Base-by-base conservation (phyloP, 345 rosid species). In the Crucihimalaya himalaica region DNA sequence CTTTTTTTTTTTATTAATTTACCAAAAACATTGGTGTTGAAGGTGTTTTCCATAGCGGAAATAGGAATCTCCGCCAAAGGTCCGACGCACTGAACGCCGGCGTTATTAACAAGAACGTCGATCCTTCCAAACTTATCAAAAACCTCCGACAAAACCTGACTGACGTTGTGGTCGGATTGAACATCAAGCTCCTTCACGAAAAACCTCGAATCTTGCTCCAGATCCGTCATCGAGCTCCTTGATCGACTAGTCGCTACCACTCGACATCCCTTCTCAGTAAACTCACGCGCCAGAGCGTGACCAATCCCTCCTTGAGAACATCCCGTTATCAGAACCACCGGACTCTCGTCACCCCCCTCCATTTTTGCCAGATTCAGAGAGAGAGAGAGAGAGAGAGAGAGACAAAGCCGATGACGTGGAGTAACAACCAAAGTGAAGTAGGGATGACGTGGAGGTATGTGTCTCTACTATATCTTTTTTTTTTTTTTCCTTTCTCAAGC, bases 241-340 rank as follows among this genome's bases (percentile, higher is more conserved):
- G 94, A 85, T 69, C 94, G 81, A 39, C 88, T 79, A 18, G 96
- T 88, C 58, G 96, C 92, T 69, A 89, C 92, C 65, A 93, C 98
- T 8, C 46, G 77, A 79, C 92, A 91, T 15, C 79, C 82, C 0
- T 75, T 84, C 28, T 80, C 80, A 0, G 94, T 85, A 72, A 93
- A 93, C 63, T 86, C 96, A 16, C 73, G 86, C 1, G 98, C 96
- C 79, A 93, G 79, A 4, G 92, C 96, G 59, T 93, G 84, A 7
- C 98, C 97, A 2, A 93, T 93, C 0, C 98, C 97, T 56, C 98
- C 98, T 28, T 85, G 78, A 5, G 87, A 79, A 71, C 96, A 93
- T 9, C 98, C 97, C 2, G 97, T 87, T 52, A 93, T 84, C 40
- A 93, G 67, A 31, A 93, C 92, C 79, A 91, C 96, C 52, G 84